Base-by-base conservation (phyloP, 2,329 filamentous ascomycete species). In the Penicillium brasilianum region DNA sequence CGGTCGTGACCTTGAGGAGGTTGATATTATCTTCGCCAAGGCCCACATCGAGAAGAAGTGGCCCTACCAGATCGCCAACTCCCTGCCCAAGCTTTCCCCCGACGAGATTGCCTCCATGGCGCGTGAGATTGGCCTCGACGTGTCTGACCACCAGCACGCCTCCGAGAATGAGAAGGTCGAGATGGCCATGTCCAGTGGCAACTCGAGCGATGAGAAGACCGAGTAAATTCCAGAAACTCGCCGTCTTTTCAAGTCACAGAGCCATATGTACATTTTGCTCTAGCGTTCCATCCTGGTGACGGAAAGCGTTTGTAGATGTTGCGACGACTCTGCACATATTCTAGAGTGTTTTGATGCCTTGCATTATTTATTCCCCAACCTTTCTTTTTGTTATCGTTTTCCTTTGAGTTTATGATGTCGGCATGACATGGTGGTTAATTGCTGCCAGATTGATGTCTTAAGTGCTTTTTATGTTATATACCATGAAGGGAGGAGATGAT, bases 1-100 rank as follows among this genome's bases (percentile, higher is more conserved):
- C 28, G 77, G 75, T 32, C 71, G 74, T 53, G 74, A 74, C 28
- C 71, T 79, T 11, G 77, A 80, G 62, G 76, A 78, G 61, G 70
- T 79, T 58, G 74, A 77, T 57, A 66, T 78, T 32, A 74, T 78
- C 55, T 78, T 75, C 62, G 73, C 77, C 54, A 77, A 78, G 74
- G 74, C 74, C 41, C 71, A 72, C 43, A 55, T 72, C 9, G 77
- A 79, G 62, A 72, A 72, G 55, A 75, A 73, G 59, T 67, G 59
- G 66, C 65, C 72, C 8, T 72, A 67, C 55, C 61, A 28, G 34
- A 66, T 72, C 36, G 68, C 72, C 20, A 59, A 67, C 6, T 59
- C 69, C 14, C 10, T 74, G 61, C 73, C 73, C 30, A 72, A 72
- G 67, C 71, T 73, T 36, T 62, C 36, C 1, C 56, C 69, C 37